Evolutionary conservation across 768 basidiomycete genomes (phyloP), one percentile per base, ranked within the genome.

Genomic region (Naganishia onofrii): DNA sequence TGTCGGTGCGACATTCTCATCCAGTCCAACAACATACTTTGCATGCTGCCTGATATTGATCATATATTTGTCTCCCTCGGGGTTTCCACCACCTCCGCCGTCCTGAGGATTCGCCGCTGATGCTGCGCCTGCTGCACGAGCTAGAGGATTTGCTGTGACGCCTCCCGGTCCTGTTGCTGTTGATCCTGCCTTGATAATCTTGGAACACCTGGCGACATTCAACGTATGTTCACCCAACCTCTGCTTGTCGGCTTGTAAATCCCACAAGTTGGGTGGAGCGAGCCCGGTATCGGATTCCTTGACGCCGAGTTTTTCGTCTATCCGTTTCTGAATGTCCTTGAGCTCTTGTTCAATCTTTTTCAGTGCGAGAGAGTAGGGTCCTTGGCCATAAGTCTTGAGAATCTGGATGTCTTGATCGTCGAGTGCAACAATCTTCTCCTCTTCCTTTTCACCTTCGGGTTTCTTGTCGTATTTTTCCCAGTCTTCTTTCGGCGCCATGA

Each of bases 31-130:
- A 12, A 99, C 96, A 79, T 97, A 98, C 83, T 99, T 99, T 10
- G 96, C 96, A 78, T 98, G 96, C 83, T 99, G 96, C 81, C 97
- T 96, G 82, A 99, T 94, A 80, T 95, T 96, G 82, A 99, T 98
- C 76, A 99, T 92, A 82, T 99, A 98, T 83, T 97, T 94, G 83
- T 98, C 95, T 77, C 95, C 93, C 80, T 98, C 96, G 78, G 80
- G 78, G 46, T 78, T 79, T 15, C 80, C 80, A 21, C 77, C 80
- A 15, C 80, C 80, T 17, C 77, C 80, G 4, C 98, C 96, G 23
- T 95, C 96, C 73, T 94, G 93, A 2, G 82, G 83, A 81, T 95
- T 96, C 83, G 92, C 90, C 4, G 84, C 80, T 12, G 88, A 90
- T 21, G 88, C 87, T 74, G 89, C 89, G 9, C 90, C 91, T 34